Evolutionary conservation across 2,329 filamentous ascomycete genomes (phyloP).

Genomic region (Monosporascus sp.): DNA sequence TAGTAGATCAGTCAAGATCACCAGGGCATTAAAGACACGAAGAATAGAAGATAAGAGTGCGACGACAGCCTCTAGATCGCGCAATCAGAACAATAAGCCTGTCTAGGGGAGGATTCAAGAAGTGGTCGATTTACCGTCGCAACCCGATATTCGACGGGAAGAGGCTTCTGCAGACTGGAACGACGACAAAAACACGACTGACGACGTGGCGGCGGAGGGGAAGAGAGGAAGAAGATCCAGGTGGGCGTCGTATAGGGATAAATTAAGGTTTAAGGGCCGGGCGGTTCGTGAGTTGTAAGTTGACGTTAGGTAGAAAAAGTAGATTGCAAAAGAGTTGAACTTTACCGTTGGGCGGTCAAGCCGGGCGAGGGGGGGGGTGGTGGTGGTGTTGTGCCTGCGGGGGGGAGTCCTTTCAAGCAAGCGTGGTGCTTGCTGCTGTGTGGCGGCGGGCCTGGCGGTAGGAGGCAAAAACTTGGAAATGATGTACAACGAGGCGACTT

Average conservation of each 20-base stretch:
- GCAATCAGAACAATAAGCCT: background rate
- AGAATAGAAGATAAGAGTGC: background rate
- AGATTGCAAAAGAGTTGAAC: background rate
- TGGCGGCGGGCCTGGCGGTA: too few species aligned
- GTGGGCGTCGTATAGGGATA: background rate
- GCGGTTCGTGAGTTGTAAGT: background rate
- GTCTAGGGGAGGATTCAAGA: background rate
- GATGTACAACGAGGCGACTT: too few species aligned
- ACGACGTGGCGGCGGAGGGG: background rate
- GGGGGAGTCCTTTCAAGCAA: too few species aligned
- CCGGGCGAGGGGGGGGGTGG: too few species aligned
- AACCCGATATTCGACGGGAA: background rate
- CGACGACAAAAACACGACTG: background rate
- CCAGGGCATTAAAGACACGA: background rate
- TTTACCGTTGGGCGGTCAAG: background rate
- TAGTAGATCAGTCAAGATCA: slow-evolving; percentile 9
- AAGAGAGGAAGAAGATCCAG: background rate
- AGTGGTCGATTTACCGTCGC: background rate
- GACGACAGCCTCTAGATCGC: background rate
- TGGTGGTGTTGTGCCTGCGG: background rate
- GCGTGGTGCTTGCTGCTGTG: too few species aligned
- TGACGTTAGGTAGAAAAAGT: background rate
- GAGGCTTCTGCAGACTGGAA: background rate
- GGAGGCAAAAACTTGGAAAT: too few species aligned
- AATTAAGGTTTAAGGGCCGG: background rate